Conservation (phyloP, 495 filamentous ascomycete species). For the Neurospora sp. region DNA sequence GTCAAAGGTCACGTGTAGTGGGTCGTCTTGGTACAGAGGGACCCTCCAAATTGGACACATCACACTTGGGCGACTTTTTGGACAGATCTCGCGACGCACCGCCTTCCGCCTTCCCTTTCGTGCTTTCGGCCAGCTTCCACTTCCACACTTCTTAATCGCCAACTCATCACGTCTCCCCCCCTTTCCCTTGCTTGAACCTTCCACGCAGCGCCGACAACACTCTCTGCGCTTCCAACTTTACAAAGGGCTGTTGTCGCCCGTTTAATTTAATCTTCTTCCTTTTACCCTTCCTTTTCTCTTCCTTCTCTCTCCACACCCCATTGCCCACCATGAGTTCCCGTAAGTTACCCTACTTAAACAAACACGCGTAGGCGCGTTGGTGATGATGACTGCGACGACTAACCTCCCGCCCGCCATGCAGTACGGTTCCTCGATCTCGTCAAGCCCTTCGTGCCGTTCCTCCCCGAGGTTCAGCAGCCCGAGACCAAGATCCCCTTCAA, state of each 20-base stretch:
- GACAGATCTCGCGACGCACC: conserved; percentile 35
- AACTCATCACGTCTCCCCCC: conserved; percentile 8
- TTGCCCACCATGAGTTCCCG: conserved; percentile 47
- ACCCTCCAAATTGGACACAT: conserved; percentile 42
- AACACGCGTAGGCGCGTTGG: conserved; percentile 24
- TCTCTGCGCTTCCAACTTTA: conserved; percentile 14
- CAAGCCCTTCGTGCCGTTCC: conserved; percentile 97
- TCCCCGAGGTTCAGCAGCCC: conserved; percentile 95
- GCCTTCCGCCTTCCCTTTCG: conserved; percentile 25
- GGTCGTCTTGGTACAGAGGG: conserved; percentile 19
- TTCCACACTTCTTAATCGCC: conserved; percentile 9
- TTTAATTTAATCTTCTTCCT: conserved; percentile 32
- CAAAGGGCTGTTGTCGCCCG: conserved; percentile 30
- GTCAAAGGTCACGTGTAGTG: conserved; percentile 20
- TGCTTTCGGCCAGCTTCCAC: conserved; percentile 9
- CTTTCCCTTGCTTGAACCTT: conserved; percentile 15
- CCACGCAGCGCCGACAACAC: conserved; percentile 31
- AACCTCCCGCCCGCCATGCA: conserved; percentile 27
- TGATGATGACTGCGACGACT: background rate
- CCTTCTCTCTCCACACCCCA: conserved; percentile 11
- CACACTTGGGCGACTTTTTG: conserved; percentile 33
- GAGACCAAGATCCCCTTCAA: conserved; percentile 97
- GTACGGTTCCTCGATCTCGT: conserved; percentile 99
- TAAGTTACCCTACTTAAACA: conserved; percentile 33
- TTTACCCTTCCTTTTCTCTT: conserved; percentile 14